Base-by-base conservation (phyloP, 2,329 filamentous ascomycete genomes). In the Metarhizium sp. region DNA sequence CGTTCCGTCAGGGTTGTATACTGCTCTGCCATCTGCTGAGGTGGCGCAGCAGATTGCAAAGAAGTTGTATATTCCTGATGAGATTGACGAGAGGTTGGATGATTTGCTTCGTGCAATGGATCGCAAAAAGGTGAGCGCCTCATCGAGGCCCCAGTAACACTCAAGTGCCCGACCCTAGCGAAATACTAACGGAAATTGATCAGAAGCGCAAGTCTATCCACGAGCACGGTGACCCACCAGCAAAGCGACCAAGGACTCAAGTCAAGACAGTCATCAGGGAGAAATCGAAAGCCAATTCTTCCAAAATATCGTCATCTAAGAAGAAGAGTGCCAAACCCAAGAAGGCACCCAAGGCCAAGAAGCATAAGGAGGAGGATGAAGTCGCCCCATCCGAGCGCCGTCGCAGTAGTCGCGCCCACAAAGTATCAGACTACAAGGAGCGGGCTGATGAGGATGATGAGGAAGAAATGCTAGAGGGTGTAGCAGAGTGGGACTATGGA, bases 31-130 rank as follows among this genome's bases (percentile, higher is more conserved):
- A 20, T 89, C 82, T 58, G 91, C 95, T 64, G 82, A 86, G 34
- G 81, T 84, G 51, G 92, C 92, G 1, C 88, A 94, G 65, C 83
- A 89, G 63, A 91, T 96, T 65, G 90, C 92, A 0, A 86, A 90
- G 68, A 95, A 87, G 75, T 86, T 87, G 57, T 96, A 88, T 67
- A 79, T 96, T 11, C 86, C 90, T 1, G 86, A 91, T 14, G 87
- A 86, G 29, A 71, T 89, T 18, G 87, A 90, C 45, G 87, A 92
- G 57, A 78, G 81, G 54, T 76, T 97, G 32, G 92, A 96, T 61
- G 82, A 85, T 20, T 70, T 84, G 40, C 66, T 87, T 30, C 76
- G 77, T 64, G 74, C 75, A 0, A 65, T 91, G 49, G 89, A 96
- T 57, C 84, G 85, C 63, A 85, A 95, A 69, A 90, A 86, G 75